phyloP scores from a whole-genome alignment of 2,329 filamentous ascomycete genomes.

The Fusarium sambucinum region DNA sequence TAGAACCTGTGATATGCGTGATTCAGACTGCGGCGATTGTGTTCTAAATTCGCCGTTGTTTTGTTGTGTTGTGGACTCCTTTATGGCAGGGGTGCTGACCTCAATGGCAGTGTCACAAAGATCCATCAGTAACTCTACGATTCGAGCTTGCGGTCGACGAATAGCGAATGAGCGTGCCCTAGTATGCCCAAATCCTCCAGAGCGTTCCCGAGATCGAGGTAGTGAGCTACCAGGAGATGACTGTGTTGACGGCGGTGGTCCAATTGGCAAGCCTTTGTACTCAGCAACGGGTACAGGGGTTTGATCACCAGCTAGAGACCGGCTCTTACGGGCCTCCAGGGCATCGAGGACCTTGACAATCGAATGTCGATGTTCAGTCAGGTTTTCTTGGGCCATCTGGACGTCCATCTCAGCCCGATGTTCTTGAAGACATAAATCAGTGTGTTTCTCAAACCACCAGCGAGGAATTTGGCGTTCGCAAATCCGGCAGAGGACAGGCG shows the following conservation, averaged over 20 bases:
- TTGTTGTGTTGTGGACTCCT: conserved; percentile 76
- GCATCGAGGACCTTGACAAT: conserved; percentile 97
- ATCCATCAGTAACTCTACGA: conserved; percentile 94
- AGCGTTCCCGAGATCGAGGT: conserved; percentile 77
- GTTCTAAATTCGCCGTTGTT: conserved; percentile 83
- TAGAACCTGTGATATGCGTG: conserved; percentile 90
- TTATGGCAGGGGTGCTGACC: conserved; percentile 93
- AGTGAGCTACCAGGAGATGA: conserved; percentile 80
- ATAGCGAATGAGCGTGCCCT: conserved; percentile 91
- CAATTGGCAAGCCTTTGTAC: conserved; percentile 90
- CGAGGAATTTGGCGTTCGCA: conserved; percentile 97
- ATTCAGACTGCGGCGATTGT: conserved; percentile 95
- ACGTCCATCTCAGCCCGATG: conserved; percentile 98
- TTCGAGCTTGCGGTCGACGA: conserved; percentile 87
- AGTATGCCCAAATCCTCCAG: conserved; percentile 81
- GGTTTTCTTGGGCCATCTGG: conserved; percentile 91
- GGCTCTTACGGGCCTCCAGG: conserved; percentile 81
- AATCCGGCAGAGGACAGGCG: conserved; percentile 93
- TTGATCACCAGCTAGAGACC: conserved; percentile 69
- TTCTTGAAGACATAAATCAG: conserved; percentile 94
- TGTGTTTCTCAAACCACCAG: conserved; percentile 99
- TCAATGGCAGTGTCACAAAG: conserved; percentile 96
- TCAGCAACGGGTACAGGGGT: conserved; percentile 72
- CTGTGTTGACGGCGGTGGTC: conserved; percentile 77
- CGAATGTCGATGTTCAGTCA: conserved; percentile 91